Evolutionary conservation across 129 eudicot genomes (phyloP).

Genomic region (Flaveria sonorensis): DNA sequence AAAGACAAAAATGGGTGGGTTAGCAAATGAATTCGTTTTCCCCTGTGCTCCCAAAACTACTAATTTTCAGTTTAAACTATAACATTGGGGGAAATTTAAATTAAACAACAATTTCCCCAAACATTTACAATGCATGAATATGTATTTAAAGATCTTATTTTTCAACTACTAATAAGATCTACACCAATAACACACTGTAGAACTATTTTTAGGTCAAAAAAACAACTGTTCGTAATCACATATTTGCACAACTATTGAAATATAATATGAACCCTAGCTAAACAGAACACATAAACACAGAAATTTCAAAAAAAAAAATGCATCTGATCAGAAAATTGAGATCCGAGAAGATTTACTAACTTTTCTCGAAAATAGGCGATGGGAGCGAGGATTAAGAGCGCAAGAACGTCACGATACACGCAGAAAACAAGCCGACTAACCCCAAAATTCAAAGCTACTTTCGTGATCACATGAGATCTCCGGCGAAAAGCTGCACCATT

Average conservation of each 20-base stretch:
- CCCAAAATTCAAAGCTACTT: conserved; percentile 87
- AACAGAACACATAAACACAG: conserved; percentile 1
- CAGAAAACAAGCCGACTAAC: conserved; percentile 85
- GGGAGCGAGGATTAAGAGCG: conserved; percentile 80
- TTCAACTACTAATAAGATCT: neutral
- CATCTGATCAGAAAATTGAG: neutral
- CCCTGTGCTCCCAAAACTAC: no score
- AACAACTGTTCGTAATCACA: neutral
- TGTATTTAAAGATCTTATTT: neutral
- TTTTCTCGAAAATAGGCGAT: conserved; percentile 76
- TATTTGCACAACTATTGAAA: neutral
- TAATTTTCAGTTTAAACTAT: no score
- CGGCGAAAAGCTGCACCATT: conserved; percentile 68
- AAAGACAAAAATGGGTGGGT: neutral
- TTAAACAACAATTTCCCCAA: neutral
- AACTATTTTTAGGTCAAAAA: neutral
- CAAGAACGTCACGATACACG: conserved; percentile 77
- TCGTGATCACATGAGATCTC: conserved; percentile 89
- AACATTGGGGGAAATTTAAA: neutral
- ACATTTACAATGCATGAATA: neutral
- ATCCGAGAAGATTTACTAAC: conserved; percentile 42
- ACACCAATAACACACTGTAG: neutral
- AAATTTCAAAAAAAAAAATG: neutral
- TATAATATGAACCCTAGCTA: neutral
- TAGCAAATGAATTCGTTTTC: neutral